Evolutionary conservation across 805 yeast genomes (phyloP).

Genomic region (Danielozyma ontarioensis): DNA sequence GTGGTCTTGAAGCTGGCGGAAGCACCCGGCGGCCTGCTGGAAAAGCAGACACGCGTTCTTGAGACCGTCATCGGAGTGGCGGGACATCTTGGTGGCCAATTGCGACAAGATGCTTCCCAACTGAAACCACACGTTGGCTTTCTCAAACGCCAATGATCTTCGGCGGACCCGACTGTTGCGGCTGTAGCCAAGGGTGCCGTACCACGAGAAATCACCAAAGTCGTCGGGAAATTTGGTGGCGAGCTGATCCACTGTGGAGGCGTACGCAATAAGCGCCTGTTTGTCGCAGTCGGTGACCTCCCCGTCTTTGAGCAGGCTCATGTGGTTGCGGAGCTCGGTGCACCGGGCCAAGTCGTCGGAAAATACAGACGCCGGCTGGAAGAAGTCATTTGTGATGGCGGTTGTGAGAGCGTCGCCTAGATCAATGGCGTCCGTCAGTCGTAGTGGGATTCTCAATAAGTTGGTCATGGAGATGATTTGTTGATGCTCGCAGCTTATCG

Average conservation of each 20-base stretch:
- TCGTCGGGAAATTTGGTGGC: slow-evolving; percentile 60
- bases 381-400: slow-evolving; percentile 44
- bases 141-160: slow-evolving; percentile 54
- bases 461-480: slow-evolving; percentile 29
- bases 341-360: slow-evolving; percentile 36
- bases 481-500: no score
- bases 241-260: slow-evolving; percentile 38
- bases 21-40: slow-evolving; percentile 70
- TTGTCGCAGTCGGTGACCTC: slow-evolving; percentile 28
- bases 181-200: slow-evolving; percentile 56
- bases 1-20: slow-evolving; percentile 14
- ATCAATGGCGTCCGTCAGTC: slow-evolving; percentile 40
- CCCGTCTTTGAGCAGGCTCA: slow-evolving; percentile 28
- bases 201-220: slow-evolving; percentile 65
- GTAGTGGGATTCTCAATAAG: slow-evolving; percentile 46
- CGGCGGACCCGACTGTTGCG: slow-evolving; percentile 42
- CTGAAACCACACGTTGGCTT: slow-evolving; percentile 59
- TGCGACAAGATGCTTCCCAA: slow-evolving; percentile 60
- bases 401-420: slow-evolving; percentile 34
- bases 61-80: slow-evolving; percentile 47
- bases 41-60: slow-evolving; percentile 60
- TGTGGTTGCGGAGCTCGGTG: slow-evolving; percentile 38
- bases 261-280: slow-evolving; percentile 41
- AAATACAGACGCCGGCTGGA: slow-evolving; percentile 32
- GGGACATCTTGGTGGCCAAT: slow-evolving; percentile 44